phyloP scores from a whole-genome alignment of 352 stramenopile genomes.

The Aphanomyces stellatus region DNA sequence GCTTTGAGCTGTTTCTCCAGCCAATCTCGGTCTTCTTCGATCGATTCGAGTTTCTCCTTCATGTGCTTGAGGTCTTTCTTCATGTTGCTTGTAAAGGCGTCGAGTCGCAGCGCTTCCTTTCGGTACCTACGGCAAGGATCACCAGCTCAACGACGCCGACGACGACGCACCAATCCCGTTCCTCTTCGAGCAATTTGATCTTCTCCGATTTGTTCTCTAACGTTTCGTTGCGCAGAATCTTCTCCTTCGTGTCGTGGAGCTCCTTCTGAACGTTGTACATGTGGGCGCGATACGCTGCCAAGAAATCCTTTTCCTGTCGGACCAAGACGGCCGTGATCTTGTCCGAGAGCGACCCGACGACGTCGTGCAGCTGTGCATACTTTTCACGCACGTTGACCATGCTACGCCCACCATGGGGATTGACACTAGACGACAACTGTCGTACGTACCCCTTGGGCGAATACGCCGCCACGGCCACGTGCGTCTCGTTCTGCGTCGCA shows the following conservation, averaged over 20 bases:
- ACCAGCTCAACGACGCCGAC: not conserved
- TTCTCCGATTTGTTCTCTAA: slow-evolving; percentile 84
- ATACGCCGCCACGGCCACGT: not conserved
- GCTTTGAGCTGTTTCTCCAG: slow-evolving; percentile 90
- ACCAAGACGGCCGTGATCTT: slow-evolving; percentile 87
- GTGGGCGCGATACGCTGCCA: slow-evolving; percentile 89
- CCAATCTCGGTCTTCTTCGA: slow-evolving; percentile 89
- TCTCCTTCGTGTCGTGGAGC: slow-evolving; percentile 85
- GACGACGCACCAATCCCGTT: slow-evolving; percentile 73
- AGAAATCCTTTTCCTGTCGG: slow-evolving; percentile 88
- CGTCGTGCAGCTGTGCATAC: slow-evolving; percentile 68
- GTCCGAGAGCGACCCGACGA: slow-evolving; percentile 73
- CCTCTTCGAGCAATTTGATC: slow-evolving; percentile 89
- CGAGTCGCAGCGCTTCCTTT: slow-evolving; percentile 84
- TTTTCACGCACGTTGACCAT: slow-evolving; percentile 74
- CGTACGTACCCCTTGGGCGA: slow-evolving; percentile 5
- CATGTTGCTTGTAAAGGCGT: slow-evolving; percentile 86
- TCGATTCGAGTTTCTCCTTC: slow-evolving; percentile 85
- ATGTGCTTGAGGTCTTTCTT: slow-evolving; percentile 90
- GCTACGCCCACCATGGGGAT: slow-evolving; percentile 21
- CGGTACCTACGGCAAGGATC: slow-evolving; percentile 36
- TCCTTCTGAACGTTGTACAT: slow-evolving; percentile 95
- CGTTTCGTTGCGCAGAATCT: slow-evolving; percentile 84
- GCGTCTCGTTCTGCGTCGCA: slow-evolving; percentile 20
- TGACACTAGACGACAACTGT: not conserved